Percentiles rank a stretch among this genome's conserved stretches.
These are phyloP conservation scores for Calonectria montana DNA, from an alignment of 2,329 filamentous ascomycete species.

Conservation along the genomic window DNA sequence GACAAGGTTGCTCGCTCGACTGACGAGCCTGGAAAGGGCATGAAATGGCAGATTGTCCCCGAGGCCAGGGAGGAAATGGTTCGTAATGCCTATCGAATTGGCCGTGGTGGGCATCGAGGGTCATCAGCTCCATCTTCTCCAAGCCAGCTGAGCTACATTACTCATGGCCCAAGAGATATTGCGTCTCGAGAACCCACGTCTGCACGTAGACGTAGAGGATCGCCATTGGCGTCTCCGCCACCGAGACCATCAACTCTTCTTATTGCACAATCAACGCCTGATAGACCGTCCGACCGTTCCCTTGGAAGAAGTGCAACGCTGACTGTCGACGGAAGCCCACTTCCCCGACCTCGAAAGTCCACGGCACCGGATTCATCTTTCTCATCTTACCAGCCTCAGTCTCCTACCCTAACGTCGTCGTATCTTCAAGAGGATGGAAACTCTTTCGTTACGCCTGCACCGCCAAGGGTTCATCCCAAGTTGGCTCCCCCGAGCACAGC, in stretches of 20 bases:
- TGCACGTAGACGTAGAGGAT: conserved; percentile 67
- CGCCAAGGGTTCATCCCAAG: conserved; percentile 77
- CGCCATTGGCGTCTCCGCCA: conserved; percentile 66
- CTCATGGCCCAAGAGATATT: conserved; percentile 68
- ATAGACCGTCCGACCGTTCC: conserved; percentile 59
- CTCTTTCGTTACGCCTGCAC: conserved; percentile 78
- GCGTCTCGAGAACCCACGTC: conserved; percentile 62
- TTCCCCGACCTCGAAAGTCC: conserved; percentile 68
- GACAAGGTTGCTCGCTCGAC: conserved; percentile 92
- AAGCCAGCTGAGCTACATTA: conserved; percentile 70
- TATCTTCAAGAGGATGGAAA: conserved; percentile 70
- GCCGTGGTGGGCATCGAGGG: conserved; percentile 72
- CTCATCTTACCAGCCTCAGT: conserved; percentile 65
- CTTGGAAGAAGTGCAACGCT: conserved; percentile 50
- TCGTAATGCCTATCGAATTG: conserved; percentile 73
- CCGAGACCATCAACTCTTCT: conserved; percentile 62
- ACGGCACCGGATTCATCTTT: conserved; percentile 57
- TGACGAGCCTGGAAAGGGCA: conserved; percentile 96
- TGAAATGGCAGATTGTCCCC: conserved; percentile 97
- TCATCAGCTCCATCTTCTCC: conserved; percentile 79
- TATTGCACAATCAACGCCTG: conserved; percentile 68
- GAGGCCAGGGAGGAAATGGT: conserved; percentile 90
- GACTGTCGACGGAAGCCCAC: conserved; percentile 69
- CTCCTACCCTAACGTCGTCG: conserved; percentile 71
- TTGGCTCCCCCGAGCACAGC: conserved; percentile 84